These are phyloP conservation scores for Tilletiaria anomala DNA, from an alignment of 1,284 basidiomycete genomes.

Conservation along the genomic window DNA sequence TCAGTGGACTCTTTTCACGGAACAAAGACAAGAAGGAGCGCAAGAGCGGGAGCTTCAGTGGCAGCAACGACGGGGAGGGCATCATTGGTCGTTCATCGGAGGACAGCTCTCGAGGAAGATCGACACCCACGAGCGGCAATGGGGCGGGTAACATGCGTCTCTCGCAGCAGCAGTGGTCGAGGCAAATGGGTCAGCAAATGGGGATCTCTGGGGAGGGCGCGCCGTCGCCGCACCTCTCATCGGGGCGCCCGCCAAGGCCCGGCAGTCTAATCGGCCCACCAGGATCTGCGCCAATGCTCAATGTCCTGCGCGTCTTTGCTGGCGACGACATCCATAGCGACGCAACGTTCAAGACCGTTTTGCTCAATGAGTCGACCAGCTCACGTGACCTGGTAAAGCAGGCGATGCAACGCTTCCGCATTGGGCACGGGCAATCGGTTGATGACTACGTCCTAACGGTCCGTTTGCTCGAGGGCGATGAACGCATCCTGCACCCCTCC, in stretches of 20 bases:
- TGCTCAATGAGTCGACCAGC: constrained; percentile 72
- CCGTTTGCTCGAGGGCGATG: constrained; percentile 72
- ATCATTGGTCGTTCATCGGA: neutral
- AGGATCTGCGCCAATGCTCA: constrained; percentile 61
- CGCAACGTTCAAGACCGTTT: constrained; percentile 91
- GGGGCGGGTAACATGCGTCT: constrained; percentile 14
- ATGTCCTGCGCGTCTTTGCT: constrained; percentile 85
- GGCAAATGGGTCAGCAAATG: no score
- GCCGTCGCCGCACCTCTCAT: constrained; percentile 3
- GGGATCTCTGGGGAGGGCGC: constrained; percentile 25
- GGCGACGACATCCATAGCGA: constrained; percentile 67
- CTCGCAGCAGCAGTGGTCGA: constrained; percentile 24
- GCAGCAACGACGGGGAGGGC: neutral
- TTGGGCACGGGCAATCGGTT: constrained; percentile 26
- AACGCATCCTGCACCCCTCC: constrained; percentile 53
- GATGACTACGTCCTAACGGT: constrained; percentile 73
- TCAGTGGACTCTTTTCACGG: constrained; percentile 25
- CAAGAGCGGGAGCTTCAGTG: constrained; percentile 18
- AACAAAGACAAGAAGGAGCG: constrained; percentile 30
- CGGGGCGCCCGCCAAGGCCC: constrained; percentile 10
- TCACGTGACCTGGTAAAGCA: constrained; percentile 71
- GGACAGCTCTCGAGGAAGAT: no score
- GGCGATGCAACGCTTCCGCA: constrained; percentile 78
- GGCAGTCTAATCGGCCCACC: constrained; percentile 37
- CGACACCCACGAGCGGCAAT: no score